Conservation (phyloP, 352 stramenopile species). For the Phytophthora colocasiae region DNA sequence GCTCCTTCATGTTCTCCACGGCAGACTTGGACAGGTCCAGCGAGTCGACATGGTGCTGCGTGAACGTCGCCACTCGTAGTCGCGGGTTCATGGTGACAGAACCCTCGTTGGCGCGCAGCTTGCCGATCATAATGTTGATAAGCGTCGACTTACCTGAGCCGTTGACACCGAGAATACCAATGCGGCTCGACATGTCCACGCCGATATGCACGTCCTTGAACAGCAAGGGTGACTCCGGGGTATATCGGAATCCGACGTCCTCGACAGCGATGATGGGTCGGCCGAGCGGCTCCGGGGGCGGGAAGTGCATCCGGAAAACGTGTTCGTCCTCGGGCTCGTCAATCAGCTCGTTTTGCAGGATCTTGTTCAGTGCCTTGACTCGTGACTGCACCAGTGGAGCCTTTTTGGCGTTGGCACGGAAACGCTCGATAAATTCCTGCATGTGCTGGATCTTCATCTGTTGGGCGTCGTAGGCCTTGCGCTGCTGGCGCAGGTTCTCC, state of each 20-base stretch:
- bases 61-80: constrained; percentile 96
- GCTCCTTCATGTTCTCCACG: constrained; percentile 91
- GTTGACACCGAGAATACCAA: constrained; percentile 94
- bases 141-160: constrained; percentile 96
- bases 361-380: constrained; percentile 94
- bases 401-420: constrained; percentile 95
- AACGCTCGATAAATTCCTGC: constrained; percentile 98
- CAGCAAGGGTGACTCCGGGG: constrained; percentile 58
- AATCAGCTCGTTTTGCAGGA: constrained; percentile 87
- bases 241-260: constrained; percentile 84
- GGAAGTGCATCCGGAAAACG: constrained; percentile 96
- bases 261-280: constrained; percentile 96
- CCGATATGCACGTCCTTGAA: constrained; percentile 96
- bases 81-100: constrained; percentile 92
- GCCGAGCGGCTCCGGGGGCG: constrained; percentile 94
- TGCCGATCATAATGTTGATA: constrained; percentile 97
- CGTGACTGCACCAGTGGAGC: constrained; percentile 96
- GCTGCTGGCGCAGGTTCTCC: constrained; percentile 94
- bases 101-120: constrained; percentile 87
- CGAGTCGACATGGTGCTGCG: constrained; percentile 96
- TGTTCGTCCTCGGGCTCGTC: constrained; percentile 94
- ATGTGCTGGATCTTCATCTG: constrained; percentile 94
- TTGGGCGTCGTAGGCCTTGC: constrained; percentile 89
- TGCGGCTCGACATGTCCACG: constrained; percentile 95
- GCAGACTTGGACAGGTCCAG: constrained; percentile 93